A percentile compares a stretch with the other conserved stretches of the same genome.
phyloP scores from a whole-genome alignment of 495 filamentous ascomycete genomes.

The Xanthoparmelia taractica region DNA sequence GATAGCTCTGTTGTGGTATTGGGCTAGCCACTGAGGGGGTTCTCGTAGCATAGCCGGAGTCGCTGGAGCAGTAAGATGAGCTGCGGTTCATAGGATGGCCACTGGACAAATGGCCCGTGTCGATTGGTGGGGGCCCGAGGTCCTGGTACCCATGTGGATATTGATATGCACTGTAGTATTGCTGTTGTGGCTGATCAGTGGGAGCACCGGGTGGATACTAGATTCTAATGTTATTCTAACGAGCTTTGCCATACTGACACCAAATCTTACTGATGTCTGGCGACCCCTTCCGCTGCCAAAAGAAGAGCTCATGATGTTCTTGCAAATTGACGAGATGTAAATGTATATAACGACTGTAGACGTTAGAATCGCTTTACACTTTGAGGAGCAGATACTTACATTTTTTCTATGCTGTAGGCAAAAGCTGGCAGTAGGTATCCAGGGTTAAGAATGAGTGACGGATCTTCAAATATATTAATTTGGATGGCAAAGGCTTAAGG shows the following conservation, averaged over 20 bases:
- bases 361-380: background rate
- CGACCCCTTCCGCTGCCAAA: background rate
- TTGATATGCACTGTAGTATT: background rate
- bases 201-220: background rate
- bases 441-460: background rate
- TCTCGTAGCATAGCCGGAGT: conserved; percentile 1
- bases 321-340: background rate
- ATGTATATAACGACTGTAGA: background rate
- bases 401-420: background rate
- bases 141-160: background rate
- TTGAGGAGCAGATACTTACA: background rate
- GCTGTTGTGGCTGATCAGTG: background rate
- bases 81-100: background rate
- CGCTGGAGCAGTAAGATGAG: background rate
- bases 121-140: background rate
- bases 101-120: background rate
- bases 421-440: background rate
- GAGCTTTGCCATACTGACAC: background rate
- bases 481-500: background rate
- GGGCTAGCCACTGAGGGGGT: conserved; percentile 5
- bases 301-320: background rate
- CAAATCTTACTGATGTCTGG: background rate
- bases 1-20: conserved; percentile 2
- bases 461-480: background rate
- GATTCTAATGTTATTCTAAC: background rate